Evolutionary conservation across 2,329 filamentous ascomycete genomes (phyloP), one percentile per base, ranked within the genome.

Genomic region (Pseudomassariella vexata): DNA sequence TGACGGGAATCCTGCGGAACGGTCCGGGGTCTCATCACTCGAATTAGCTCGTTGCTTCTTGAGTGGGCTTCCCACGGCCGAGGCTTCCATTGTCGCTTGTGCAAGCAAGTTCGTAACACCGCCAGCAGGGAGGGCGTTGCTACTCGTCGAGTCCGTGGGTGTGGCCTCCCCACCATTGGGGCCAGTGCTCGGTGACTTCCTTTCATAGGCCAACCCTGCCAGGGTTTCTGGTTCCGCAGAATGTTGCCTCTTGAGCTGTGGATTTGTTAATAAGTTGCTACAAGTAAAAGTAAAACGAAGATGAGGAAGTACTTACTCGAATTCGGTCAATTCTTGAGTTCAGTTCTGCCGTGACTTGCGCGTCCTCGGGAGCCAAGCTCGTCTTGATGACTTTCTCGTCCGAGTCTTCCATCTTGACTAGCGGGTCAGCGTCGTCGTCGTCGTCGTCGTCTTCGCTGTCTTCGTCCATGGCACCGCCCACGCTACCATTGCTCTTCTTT

Each of bases 241-340:
- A 54, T 87, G 84, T 42, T 84, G 81, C 42, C 85, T 75, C 67
- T 90, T 90, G 41, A 90, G 76, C 85, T 89, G 49, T 48, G 22
- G 17, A 44, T 20, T 5, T 11, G 20, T 14, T 9, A n/a, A 5
- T 5, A n/a, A n/a, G 39, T 62, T 39, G 61, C 45, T 26, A 32
- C 12, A 15, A 11, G 5, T 9, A 15, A 33, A 18, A 4, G 9
- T 15, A 12, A 9, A 14, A 1, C n/a, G 6, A 12, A 16, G 6
- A 16, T 20, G 15, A 20, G 6, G 9, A 5, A 23, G 15, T 25
- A 57, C 75, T 51, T 68, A 87, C 85, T 60, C 80, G 83, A 57
- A 92, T 90, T 46, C 86, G 81, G 48, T 85, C 76, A 30, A 92
- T 83, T 28, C 85, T 84, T 41, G 89, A 85, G 24, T 82, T 81